Percentiles rank a stretch among this genome's conserved stretches.
phyloP scores from a whole-genome alignment of 2,329 filamentous ascomycete genomes.

The Alternaria angustiovoidea region DNA sequence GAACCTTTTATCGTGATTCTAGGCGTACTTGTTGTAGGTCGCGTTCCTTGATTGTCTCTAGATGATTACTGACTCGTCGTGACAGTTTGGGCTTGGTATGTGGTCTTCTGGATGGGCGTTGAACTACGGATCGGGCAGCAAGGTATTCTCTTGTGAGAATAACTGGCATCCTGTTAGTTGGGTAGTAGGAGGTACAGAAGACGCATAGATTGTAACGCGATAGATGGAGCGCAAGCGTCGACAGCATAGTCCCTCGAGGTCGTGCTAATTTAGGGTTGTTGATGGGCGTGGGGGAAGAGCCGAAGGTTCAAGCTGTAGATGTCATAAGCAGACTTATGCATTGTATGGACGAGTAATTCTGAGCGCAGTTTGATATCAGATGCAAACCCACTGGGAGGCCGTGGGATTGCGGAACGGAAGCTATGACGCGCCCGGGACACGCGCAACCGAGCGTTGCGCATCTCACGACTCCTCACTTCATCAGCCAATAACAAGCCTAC shows the following conservation, averaged over 20 bases:
- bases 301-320: background rate
- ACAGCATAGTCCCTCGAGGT: background rate
- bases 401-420: conserved; percentile 18
- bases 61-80: background rate
- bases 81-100: conserved; percentile 40
- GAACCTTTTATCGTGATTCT: conserved; percentile 54
- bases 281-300: background rate
- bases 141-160: conserved; percentile 41
- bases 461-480: conserved; percentile 33
- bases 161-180: conserved; percentile 39
- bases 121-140: conserved; percentile 31
- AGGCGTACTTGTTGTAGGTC: conserved; percentile 42
- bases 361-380: background rate
- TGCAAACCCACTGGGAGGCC: background rate
- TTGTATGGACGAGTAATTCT: background rate
- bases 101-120: conserved; percentile 40
- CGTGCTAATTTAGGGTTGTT: background rate
- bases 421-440: conserved; percentile 25
- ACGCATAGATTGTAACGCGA: conserved; percentile 1
- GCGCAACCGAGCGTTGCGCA: conserved; percentile 26
- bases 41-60: background rate
- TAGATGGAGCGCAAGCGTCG: background rate
- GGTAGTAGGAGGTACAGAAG: conserved; percentile 11
- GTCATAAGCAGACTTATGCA: background rate
- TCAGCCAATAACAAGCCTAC: conserved; percentile 42